phyloP scores from a whole-genome alignment of 768 basidiomycete genomes.

The Austroboletus eburneus region DNA sequence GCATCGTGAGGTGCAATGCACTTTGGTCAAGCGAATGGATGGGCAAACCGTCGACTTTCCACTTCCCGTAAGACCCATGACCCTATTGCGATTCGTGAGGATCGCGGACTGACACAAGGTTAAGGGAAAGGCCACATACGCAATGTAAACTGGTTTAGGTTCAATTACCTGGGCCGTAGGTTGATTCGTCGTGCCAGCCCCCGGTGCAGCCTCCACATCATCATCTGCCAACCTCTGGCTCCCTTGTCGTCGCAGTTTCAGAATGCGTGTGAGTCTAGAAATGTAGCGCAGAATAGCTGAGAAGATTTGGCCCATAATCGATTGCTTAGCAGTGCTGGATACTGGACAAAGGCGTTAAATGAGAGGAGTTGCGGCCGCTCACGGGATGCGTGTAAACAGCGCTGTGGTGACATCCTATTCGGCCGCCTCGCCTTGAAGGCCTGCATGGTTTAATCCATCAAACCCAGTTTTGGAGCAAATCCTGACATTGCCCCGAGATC shows the following conservation, averaged over 20 bases:
- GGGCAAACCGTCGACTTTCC: conserved; percentile 29
- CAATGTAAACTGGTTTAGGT: conserved; percentile 24
- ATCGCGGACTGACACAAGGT: neutral
- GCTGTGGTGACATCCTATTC: neutral
- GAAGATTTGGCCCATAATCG: conserved; percentile 20
- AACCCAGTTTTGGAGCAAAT: neutral
- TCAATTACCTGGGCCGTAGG: neutral
- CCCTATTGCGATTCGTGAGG: conserved; percentile 15
- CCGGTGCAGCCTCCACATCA: conserved; percentile 17
- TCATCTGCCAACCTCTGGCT: conserved; percentile 12
- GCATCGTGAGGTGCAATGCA: neutral
- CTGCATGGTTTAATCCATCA: conserved; percentile 2
- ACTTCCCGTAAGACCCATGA: conserved; percentile 30
- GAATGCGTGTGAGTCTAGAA: neutral
- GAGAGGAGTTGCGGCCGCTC: neutral
- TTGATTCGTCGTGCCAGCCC: neutral
- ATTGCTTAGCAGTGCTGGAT: conserved; percentile 7
- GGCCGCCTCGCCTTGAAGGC: no score
- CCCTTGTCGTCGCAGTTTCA: conserved; percentile 2
- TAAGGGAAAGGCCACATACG: conserved; percentile 19
- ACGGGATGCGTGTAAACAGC: conserved; percentile 8
- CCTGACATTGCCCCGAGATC: neutral
- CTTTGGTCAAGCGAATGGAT: neutral
- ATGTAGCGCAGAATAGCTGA: conserved; percentile 6
- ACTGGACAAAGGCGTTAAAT: conserved; percentile 2